A percentile compares a stretch with the other conserved stretches of the same genome.
phyloP scores from a whole-genome alignment of 225 moss, liverwort and hornwort genomes.

The Marchantia paleacea region DNA sequence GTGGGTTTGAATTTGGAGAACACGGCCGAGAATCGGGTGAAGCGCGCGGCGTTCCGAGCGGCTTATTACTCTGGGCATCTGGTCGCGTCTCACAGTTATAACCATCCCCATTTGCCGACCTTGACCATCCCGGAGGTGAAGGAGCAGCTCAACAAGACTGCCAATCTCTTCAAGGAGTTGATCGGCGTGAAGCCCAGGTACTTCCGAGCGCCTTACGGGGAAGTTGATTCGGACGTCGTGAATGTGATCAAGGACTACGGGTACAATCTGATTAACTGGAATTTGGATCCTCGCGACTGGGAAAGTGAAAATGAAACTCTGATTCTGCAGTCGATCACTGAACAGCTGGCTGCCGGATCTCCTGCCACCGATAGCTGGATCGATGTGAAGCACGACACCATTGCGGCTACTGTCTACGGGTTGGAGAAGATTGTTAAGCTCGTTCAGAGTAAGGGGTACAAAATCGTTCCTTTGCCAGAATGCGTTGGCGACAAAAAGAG shows the following conservation, averaged over 20 bases:
- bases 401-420: not conserved
- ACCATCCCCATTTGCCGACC: conserved; percentile 17
- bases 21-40: not conserved
- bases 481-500: conserved; percentile 20
- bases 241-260: not conserved
- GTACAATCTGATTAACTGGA: conserved; percentile 22
- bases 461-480: conserved; percentile 10
- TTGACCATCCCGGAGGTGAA: conserved; percentile 16
- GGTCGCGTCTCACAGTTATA: conserved; percentile 20
- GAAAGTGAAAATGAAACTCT: not conserved
- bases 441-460: conserved; percentile 18
- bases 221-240: not conserved
- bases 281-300: conserved; percentile 23
- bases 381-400: conserved; percentile 27
- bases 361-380: conserved; percentile 17
- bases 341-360: not conserved
- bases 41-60: not conserved
- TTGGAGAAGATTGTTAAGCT: conserved; percentile 8
- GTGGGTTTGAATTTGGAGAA: conserved; percentile 2
- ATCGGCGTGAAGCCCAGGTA: conserved; percentile 16
- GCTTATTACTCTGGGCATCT: conserved; percentile 6
- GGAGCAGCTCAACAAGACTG: conserved; percentile 7
- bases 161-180: conserved; percentile 13
- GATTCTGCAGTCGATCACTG: conserved; percentile 5
- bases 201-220: conserved; percentile 28